Evolutionary conservation across 2,329 filamentous ascomycete species (phyloP).

Genomic region (Aspergillus tubingensis): DNA sequence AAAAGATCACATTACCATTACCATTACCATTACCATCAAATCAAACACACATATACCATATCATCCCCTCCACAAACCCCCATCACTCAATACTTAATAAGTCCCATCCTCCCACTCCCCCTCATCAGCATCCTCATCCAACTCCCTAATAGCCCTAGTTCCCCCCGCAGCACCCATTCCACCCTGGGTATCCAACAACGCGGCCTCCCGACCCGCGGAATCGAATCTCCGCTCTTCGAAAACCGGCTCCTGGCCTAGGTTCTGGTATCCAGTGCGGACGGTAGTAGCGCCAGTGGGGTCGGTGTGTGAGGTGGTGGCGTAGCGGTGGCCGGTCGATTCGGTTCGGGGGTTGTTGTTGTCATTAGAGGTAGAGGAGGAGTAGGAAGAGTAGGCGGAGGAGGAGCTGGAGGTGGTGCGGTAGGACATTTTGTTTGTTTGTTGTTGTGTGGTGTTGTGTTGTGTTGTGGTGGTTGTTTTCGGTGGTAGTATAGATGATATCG

Average conservation of each 20-base stretch:
- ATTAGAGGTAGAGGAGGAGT: neutral
- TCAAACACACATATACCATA: neutral
- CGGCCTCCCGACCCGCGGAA: neutral
- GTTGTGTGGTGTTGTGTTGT: neutral
- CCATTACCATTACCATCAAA: neutral
- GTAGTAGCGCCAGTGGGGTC: neutral
- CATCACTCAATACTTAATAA: neutral
- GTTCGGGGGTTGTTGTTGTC: neutral
- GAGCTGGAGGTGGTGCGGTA: constrained; percentile 1
- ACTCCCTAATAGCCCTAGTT: neutral
- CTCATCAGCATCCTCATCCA: constrained; percentile 1
- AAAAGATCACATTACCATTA: too few species aligned
- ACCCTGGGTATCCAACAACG: neutral
- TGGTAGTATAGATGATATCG: neutral
- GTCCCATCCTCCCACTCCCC: neutral
- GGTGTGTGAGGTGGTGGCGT: neutral
- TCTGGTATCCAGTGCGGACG: constrained; percentile 5
- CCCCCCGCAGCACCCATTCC: neutral
- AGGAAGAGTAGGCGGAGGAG: constrained; percentile 3
- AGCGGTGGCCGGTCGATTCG: neutral
- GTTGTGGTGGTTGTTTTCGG: neutral
- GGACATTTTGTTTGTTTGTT: neutral
- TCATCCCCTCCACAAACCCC: neutral
- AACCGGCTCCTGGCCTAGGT: constrained; percentile 2
- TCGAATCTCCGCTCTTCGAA: constrained; percentile 5